phyloP scores from a whole-genome alignment of 306 rosid genomes.

The Cyamopsis tetragonoloba region DNA sequence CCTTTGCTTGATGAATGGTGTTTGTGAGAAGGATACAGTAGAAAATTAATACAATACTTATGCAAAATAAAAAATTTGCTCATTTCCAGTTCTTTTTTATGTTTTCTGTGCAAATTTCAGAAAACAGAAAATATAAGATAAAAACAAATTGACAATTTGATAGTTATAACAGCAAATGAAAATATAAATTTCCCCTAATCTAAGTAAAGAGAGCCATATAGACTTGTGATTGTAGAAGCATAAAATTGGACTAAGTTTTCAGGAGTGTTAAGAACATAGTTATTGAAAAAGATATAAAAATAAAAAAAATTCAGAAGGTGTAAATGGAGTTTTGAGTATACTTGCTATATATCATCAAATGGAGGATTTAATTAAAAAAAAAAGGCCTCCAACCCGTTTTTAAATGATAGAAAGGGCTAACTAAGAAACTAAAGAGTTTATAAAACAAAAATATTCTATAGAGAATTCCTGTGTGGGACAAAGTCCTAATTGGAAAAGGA shows the following conservation, averaged over 20 bases:
- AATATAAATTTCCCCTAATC: background rate
- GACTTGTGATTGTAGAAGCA: background rate
- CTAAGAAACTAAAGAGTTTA: background rate
- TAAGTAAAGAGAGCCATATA: background rate
- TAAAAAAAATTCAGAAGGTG: constrained; percentile 18
- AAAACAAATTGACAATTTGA: no score
- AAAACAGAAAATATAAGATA: no score
- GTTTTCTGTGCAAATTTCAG: no score
- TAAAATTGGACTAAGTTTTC: constrained; percentile 3
- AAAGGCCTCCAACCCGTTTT: background rate
- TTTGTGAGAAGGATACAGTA: background rate
- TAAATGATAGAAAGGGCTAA: background rate
- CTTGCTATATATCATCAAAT: background rate
- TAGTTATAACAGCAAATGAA: no score
- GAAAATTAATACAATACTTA: background rate
- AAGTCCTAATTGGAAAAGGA: constrained; percentile 7
- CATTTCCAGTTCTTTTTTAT: no score
- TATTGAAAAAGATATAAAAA: background rate
- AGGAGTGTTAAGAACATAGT: background rate
- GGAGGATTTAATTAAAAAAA: background rate
- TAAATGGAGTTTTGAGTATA: background rate
- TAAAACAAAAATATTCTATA: background rate
- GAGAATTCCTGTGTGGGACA: background rate
- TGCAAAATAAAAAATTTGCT: no score
- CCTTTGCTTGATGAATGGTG: background rate